Percentiles rank a stretch among this genome's conserved stretches.
Conservation (phyloP, 192 early-diverging fungal genomes). For the Paraglomus brasilianum region DNA sequence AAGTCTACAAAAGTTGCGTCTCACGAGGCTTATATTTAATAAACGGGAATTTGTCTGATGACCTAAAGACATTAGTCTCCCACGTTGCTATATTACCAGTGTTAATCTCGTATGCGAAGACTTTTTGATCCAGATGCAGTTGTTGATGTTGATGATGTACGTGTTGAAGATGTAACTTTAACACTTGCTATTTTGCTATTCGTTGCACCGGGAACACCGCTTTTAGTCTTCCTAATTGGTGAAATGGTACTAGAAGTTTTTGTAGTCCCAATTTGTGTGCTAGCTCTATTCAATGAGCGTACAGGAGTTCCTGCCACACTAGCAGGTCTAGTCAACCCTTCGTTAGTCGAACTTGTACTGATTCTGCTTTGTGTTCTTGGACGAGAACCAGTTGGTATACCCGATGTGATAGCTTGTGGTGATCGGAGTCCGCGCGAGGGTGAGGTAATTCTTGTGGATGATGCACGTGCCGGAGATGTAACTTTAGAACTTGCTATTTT, state of each 20-base stretch:
- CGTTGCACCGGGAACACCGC: no score
- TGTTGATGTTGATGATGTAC: constrained; percentile 3
- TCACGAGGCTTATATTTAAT: no score
- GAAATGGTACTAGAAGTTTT: constrained; percentile 9
- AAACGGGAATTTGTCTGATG: no score
- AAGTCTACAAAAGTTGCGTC: no score
- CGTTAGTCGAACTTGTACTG: constrained; percentile 23
- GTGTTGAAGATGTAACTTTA: no score
- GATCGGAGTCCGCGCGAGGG: neutral
- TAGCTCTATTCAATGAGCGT: constrained; percentile 13
- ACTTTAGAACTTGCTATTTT: no score
- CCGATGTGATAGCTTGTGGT: neutral
- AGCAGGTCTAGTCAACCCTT: neutral
- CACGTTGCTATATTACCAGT: no score
- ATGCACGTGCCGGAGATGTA: no score
- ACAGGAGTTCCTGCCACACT: neutral
- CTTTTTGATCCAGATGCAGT: constrained; percentile 14
- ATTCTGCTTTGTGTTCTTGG: constrained; percentile 22
- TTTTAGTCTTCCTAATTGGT: no score
- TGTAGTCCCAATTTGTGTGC: neutral
- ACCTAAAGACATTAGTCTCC: no score
- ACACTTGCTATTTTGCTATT: no score
- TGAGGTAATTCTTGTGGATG: constrained; percentile 19
- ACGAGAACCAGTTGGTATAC: neutral
- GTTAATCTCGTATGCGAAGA: no score